Evolutionary conservation across 164 flowering plant genomes (phyloP).

Genomic region (Aristolochia fimbriata): DNA sequence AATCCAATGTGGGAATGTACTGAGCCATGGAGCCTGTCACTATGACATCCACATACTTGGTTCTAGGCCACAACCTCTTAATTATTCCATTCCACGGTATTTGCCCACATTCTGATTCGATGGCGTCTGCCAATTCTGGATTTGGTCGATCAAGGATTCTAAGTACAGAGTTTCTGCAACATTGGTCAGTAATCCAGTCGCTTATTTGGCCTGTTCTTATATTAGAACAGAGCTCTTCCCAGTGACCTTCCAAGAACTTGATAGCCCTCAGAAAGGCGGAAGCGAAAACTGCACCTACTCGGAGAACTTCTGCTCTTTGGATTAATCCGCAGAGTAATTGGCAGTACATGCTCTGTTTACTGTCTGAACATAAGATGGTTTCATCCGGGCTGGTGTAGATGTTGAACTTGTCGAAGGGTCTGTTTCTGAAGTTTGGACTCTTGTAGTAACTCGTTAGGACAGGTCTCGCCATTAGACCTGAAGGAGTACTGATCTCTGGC

Average conservation of each 20-base stretch:
- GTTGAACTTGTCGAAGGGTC: slow-evolving; percentile 26
- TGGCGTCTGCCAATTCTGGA: slow-evolving; percentile 31
- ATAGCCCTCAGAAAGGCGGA: slow-evolving; percentile 70
- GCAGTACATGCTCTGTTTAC: slow-evolving; percentile 68
- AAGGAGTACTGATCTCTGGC: slow-evolving; percentile 30
- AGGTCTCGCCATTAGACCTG: slow-evolving; percentile 35
- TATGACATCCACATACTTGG: slow-evolving; percentile 61
- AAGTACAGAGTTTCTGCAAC: slow-evolving; percentile 27
- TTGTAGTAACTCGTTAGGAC: slow-evolving; percentile 38
- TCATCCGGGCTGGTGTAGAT: slow-evolving; percentile 37
- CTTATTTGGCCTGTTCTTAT: slow-evolving; percentile 43
- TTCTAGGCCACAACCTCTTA: slow-evolving; percentile 55
- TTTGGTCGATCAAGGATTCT: slow-evolving; percentile 29
- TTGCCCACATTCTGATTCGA: slow-evolving; percentile 28
- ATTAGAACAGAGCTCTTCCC: slow-evolving; percentile 40
- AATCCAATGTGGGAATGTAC: slow-evolving; percentile 49
- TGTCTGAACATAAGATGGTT: slow-evolving; percentile 49
- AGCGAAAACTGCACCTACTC: slow-evolving; percentile 76
- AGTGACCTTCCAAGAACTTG: slow-evolving; percentile 51
- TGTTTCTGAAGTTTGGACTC: slow-evolving; percentile 27
- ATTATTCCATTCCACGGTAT: slow-evolving; percentile 57
- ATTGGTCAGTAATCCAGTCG: slow-evolving; percentile 35
- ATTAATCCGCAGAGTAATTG: slow-evolving; percentile 67
- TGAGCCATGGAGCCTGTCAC: slow-evolving; percentile 77
- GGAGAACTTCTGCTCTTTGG: slow-evolving; percentile 44